These are phyloP conservation scores for Stenocarpella maydis DNA, from an alignment of 2,329 filamentous ascomycete species.

Conservation along the genomic window DNA sequence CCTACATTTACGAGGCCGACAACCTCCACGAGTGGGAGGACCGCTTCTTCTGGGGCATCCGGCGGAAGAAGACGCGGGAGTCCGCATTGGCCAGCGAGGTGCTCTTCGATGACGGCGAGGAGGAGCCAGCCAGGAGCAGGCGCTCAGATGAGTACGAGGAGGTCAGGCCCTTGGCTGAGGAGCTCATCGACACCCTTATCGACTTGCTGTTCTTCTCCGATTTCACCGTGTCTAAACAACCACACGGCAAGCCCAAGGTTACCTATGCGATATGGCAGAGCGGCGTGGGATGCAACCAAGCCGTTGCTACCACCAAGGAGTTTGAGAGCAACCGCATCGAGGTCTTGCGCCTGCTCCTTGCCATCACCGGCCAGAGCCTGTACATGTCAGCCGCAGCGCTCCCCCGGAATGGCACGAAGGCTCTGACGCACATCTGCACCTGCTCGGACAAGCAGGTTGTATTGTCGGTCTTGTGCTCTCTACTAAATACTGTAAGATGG, in stretches of 20 bases:
- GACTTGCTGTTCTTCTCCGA: conserved; percentile 92
- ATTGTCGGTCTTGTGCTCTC: conserved; percentile 86
- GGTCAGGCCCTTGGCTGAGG: conserved; percentile 87
- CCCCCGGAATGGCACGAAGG: conserved; percentile 82
- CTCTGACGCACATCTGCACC: conserved; percentile 88
- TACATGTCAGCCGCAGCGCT: conserved; percentile 84
- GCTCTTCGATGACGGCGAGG: conserved; percentile 80
- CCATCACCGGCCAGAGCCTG: conserved; percentile 89
- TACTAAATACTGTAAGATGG: conserved; percentile 81
- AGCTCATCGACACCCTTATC: conserved; percentile 87
- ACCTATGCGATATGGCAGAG: conserved; percentile 98
- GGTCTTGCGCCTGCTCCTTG: conserved; percentile 84
- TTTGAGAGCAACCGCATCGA: conserved; percentile 93
- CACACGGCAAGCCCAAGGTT: conserved; percentile 78
- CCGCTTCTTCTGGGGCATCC: conserved; percentile 86
- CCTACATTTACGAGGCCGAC: conserved; percentile 91
- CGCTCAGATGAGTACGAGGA: conserved; percentile 75
- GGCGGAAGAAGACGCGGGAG: conserved; percentile 75
- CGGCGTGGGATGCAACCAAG: conserved; percentile 92
- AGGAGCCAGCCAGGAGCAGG: conserved; percentile 60
- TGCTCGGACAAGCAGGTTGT: conserved; percentile 92
- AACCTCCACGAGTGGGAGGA: conserved; percentile 86
- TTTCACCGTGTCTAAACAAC: conserved; percentile 81
- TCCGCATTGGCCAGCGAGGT: conserved; percentile 75
- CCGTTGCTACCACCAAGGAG: conserved; percentile 87